These are phyloP conservation scores for Pulveroboletus sp. DNA, from an alignment of 768 basidiomycete genomes.

Conservation along the genomic window DNA sequence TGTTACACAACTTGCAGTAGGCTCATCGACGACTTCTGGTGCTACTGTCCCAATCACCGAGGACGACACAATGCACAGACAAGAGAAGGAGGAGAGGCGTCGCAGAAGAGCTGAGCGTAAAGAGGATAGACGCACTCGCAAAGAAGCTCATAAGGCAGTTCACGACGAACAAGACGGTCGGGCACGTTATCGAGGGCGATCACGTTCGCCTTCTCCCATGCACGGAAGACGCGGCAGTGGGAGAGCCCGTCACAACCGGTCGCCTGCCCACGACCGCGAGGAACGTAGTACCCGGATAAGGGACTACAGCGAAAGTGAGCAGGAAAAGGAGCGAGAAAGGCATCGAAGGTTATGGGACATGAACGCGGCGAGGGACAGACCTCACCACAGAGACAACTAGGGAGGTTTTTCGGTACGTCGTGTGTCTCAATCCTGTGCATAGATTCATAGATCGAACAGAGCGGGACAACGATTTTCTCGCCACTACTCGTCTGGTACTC, in stretches of 20 bases:
- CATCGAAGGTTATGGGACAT: constrained; percentile 52
- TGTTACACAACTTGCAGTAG: constrained; percentile 19
- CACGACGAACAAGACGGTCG: constrained; percentile 30
- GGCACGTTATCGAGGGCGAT: constrained; percentile 22
- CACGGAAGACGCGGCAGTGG: constrained; percentile 13
- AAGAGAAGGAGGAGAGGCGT: constrained; percentile 47
- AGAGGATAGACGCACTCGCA: constrained; percentile 55
- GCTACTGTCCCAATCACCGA: constrained; percentile 17
- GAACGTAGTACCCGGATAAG: constrained; percentile 14
- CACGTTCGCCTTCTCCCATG: constrained; percentile 36
- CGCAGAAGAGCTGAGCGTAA: constrained; percentile 51
- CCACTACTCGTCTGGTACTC: constrained; percentile 1
- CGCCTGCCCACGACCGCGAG: constrained; percentile 23
- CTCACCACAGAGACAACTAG: constrained; percentile 22
- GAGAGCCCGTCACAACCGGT: constrained; percentile 29
- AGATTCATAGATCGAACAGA: constrained; percentile 6
- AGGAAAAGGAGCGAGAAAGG: constrained; percentile 33
- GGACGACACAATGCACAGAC: constrained; percentile 30
- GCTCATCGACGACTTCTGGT: constrained; percentile 14
- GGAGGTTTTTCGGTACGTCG: constrained; percentile 1
- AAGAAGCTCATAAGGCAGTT: constrained; percentile 42
- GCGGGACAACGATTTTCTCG: background rate
- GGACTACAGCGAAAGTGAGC: constrained; percentile 27
- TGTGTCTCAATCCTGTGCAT: constrained; percentile 1
- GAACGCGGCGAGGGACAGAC: constrained; percentile 38